A percentile compares a stretch with the other conserved stretches of the same genome.
Conservation (phyloP, 2,329 filamentous ascomycete species). For the Sclerotinia sclerotiorum region DNA sequence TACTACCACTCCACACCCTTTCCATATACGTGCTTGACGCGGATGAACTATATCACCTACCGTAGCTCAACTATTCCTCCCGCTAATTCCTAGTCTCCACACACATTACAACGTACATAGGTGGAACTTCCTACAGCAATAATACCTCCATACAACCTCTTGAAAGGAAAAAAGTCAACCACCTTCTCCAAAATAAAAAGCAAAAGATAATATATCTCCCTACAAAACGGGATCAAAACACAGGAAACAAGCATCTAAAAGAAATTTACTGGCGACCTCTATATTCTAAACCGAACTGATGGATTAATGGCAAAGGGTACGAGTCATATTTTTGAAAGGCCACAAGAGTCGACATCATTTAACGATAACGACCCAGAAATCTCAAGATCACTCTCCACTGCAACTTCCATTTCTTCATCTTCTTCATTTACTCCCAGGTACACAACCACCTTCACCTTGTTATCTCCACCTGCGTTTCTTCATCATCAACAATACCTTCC, state of each 20-base stretch:
- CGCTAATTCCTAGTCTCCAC: constrained; percentile 2
- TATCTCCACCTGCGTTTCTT: constrained; percentile 18
- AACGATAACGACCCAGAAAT: constrained; percentile 24
- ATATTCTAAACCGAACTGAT: constrained; percentile 19
- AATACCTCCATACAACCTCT: not conserved
- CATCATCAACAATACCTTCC: constrained; percentile 20
- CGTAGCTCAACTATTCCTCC: not conserved
- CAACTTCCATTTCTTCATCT: constrained; percentile 26
- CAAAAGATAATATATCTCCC: not conserved
- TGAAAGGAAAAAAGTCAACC: constrained; percentile 6
- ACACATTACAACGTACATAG: not conserved
- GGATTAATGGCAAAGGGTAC: constrained; percentile 26
- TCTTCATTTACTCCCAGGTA: constrained; percentile 29
- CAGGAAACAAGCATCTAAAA: not conserved
- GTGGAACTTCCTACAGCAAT: not conserved
- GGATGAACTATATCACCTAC: not conserved
- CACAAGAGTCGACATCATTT: constrained; percentile 25
- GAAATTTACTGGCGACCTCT: constrained; percentile 15
- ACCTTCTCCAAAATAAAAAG: not conserved
- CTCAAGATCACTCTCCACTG: constrained; percentile 24
- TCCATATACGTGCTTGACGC: not conserved
- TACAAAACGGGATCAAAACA: not conserved
- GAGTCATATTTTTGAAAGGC: constrained; percentile 23
- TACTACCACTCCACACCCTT: no score
- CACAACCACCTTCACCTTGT: constrained; percentile 27